Evolutionary conservation across 2,329 filamentous ascomycete species (phyloP).

Genomic region (Monilinia laxa): DNA sequence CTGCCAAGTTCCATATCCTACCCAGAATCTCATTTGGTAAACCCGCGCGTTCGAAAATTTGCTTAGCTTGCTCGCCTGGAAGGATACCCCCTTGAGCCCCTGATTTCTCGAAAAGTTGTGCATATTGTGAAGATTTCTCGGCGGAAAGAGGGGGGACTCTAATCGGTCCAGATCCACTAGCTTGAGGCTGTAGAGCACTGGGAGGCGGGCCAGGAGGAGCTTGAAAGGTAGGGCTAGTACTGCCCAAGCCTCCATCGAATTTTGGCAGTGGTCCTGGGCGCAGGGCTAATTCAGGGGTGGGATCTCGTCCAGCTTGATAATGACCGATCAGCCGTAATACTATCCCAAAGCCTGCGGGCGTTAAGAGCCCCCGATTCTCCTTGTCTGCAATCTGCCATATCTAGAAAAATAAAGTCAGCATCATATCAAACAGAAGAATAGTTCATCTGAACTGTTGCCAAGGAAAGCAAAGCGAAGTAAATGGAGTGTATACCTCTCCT

Average conservation of each 20-base stretch:
- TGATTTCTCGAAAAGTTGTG: conserved; percentile 86
- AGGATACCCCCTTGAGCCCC: conserved; percentile 74
- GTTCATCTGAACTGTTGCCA: neutral
- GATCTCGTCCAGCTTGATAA: conserved; percentile 83
- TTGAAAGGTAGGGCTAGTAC: conserved; percentile 48
- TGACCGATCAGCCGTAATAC: conserved; percentile 93
- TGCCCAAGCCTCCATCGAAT: conserved; percentile 70
- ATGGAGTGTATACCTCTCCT: conserved; percentile 63
- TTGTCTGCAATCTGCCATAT: conserved; percentile 99
- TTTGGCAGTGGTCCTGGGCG: conserved; percentile 85
- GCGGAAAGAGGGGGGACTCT: conserved; percentile 85
- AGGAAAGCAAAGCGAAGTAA: conserved; percentile 4
- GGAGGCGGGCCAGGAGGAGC: conserved; percentile 48
- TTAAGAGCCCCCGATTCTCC: conserved; percentile 92
- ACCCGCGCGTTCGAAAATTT: conserved; percentile 91
- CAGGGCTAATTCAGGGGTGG: conserved; percentile 76
- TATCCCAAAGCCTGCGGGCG: conserved; percentile 87
- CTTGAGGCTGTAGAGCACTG: conserved; percentile 52
- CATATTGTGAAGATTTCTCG: conserved; percentile 88
- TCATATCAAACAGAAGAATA: neutral
- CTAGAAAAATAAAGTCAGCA: conserved; percentile 45
- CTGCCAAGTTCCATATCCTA: conserved; percentile 93
- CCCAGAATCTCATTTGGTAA: conserved; percentile 87
- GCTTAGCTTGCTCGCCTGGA: conserved; percentile 81
- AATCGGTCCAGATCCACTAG: conserved; percentile 65